Evolutionary conservation across 345 rosid species (phyloP).

Genomic region (Bretschneidera sinensis): DNA sequence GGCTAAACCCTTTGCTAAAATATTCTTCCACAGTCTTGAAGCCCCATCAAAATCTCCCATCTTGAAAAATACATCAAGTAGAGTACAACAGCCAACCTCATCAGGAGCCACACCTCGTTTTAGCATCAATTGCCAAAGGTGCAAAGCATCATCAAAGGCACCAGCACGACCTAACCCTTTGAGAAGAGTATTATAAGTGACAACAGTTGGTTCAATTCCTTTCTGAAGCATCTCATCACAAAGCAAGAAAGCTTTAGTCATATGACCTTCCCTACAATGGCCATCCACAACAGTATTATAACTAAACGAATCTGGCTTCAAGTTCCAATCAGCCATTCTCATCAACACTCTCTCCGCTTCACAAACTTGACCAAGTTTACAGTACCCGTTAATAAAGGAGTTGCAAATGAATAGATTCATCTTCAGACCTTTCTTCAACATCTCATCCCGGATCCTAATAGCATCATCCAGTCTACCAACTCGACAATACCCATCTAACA

Average conservation of each 20-base stretch:
- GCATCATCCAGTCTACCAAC: slow-evolving; percentile 55
- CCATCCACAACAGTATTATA: slow-evolving; percentile 79
- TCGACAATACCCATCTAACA: slow-evolving; percentile 78
- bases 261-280: slow-evolving; percentile 49
- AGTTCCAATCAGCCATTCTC: slow-evolving; percentile 47
- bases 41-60: slow-evolving; percentile 60
- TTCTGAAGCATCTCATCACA: slow-evolving; percentile 46
- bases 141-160: slow-evolving; percentile 50
- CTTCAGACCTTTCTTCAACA: slow-evolving; percentile 55
- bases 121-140: slow-evolving; percentile 63
- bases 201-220: slow-evolving; percentile 45
- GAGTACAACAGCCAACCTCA: slow-evolving; percentile 59
- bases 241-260: slow-evolving; percentile 54
- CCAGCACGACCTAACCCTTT: slow-evolving; percentile 59
- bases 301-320: slow-evolving; percentile 66
- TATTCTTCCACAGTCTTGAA: slow-evolving; percentile 55
- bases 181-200: slow-evolving; percentile 74
- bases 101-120: slow-evolving; percentile 43
- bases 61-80: slow-evolving; percentile 69
- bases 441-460: slow-evolving; percentile 48
- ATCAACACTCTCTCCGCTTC: slow-evolving; percentile 43
- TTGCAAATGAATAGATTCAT: slow-evolving; percentile 68
- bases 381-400: slow-evolving; percentile 71
- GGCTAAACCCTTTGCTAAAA: slow-evolving; percentile 58
- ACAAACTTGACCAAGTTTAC: slow-evolving; percentile 51